Conservation (phyloP, 202 grass and related monocot species). For the Schoenoplectus tabernaemontani region DNA sequence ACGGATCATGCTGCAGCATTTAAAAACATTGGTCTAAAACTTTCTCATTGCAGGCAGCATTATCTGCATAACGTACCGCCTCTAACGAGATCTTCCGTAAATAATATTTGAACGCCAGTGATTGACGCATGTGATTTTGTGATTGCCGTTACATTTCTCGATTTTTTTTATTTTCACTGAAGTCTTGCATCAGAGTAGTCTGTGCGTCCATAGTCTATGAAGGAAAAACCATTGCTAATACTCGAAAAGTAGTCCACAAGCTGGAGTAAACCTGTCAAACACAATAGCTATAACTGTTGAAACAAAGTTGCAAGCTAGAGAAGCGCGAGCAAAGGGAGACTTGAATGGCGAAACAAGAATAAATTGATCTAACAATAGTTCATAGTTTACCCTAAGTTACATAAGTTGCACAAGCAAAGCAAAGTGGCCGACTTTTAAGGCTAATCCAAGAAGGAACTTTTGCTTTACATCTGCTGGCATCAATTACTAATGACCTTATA, state of each 20-base stretch:
- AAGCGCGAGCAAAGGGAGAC: not conserved
- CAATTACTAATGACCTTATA: not conserved
- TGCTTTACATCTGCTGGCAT: not conserved
- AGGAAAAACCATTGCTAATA: no score
- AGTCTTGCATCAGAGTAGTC: not conserved
- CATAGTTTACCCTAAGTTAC: conserved; percentile 10
- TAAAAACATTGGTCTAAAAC: no score
- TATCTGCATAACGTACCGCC: no score
- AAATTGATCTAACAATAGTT: conserved; percentile 19
- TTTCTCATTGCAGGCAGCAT: no score
- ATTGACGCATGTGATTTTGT: no score
- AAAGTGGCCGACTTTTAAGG: not conserved
- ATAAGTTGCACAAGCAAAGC: conserved; percentile 11
- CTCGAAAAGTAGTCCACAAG: no score
- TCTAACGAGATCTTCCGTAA: no score
- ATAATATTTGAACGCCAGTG: no score
- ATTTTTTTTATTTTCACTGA: not conserved
- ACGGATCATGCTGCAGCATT: no score
- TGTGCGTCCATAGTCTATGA: no score
- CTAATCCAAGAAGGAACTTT: conserved; percentile 7
- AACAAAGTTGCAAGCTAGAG: not conserved
- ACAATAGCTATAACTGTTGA: not conserved
- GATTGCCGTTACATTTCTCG: not conserved
- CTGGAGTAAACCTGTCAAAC: not conserved
- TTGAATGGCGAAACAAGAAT: not conserved